These are phyloP conservation scores for Mortierella sp. DNA, from an alignment of 371 early-diverging fungal species.

Conservation along the genomic window DNA sequence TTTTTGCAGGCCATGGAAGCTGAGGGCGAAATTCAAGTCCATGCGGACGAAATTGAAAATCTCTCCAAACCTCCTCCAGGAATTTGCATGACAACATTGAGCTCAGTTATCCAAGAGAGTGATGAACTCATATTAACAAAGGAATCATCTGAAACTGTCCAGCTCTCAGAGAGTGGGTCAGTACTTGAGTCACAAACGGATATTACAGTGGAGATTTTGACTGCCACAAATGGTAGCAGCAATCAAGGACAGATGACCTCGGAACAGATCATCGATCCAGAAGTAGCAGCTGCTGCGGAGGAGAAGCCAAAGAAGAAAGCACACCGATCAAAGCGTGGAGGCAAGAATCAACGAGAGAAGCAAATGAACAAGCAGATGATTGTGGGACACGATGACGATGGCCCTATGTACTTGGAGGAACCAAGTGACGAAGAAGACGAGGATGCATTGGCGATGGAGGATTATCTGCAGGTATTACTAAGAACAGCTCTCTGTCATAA, in stretches of 20 bases:
- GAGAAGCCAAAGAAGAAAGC: constrained; percentile 53
- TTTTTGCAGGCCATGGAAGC: constrained; percentile 28
- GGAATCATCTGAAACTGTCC: background rate
- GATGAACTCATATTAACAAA: background rate
- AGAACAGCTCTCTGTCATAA: background rate
- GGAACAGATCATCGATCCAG: background rate
- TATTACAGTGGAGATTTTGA: background rate
- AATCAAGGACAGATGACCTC: background rate
- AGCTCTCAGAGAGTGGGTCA: background rate
- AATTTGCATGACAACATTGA: constrained; percentile 4
- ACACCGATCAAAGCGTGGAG: constrained; percentile 55
- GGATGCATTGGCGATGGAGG: constrained; percentile 29
- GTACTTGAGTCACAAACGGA: constrained; percentile 1
- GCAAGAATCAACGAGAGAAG: constrained; percentile 34
- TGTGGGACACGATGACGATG: constrained; percentile 49
- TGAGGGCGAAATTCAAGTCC: constrained; percentile 26
- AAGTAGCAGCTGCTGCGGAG: background rate
- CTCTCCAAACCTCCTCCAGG: constrained; percentile 15
- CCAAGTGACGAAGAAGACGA: constrained; percentile 47
- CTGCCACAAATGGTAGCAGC: background rate
- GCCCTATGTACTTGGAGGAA: constrained; percentile 37
- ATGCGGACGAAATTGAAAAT: constrained; percentile 39
- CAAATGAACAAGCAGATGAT: constrained; percentile 30
- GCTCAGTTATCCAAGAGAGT: background rate
- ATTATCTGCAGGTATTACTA: constrained; percentile 42